These are phyloP conservation scores for Cucurbita moschata DNA, from an alignment of 306 rosid species.

Conservation along the genomic window DNA sequence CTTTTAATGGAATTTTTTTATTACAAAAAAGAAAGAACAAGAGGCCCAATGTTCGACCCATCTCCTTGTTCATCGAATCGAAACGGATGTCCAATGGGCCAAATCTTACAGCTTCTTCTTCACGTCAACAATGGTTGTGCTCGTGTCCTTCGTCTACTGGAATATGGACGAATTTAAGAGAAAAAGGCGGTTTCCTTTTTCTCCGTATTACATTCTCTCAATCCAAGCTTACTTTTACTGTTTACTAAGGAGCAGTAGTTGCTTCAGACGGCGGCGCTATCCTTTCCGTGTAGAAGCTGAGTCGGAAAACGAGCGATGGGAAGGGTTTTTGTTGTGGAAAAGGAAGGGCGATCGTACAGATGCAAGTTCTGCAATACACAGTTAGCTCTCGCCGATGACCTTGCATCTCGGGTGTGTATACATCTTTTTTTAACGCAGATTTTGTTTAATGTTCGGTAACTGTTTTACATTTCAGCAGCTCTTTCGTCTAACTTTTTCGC, in stretches of 20 bases:
- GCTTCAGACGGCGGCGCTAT: background rate
- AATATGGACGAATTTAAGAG: background rate
- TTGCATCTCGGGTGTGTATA: slow-evolving; percentile 80
- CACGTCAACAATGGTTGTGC: background rate
- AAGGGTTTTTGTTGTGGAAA: slow-evolving; percentile 66
- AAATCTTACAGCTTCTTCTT: background rate
- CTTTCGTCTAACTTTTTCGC: background rate
- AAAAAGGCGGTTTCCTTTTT: background rate
- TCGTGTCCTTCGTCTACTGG: background rate
- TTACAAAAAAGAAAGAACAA: too few species aligned
- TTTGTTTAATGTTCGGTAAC: background rate
- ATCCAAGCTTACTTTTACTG: background rate
- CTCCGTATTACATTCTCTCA: background rate
- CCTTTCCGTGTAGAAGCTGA: background rate
- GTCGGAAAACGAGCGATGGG: slow-evolving; percentile 30
- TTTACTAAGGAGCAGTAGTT: background rate
- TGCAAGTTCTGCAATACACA: slow-evolving; percentile 88
- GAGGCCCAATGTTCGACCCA: slow-evolving; percentile 2
- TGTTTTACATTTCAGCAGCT: background rate
- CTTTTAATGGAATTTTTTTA: too few species aligned
- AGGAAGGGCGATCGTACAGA: slow-evolving; percentile 73
- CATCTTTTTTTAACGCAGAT: background rate
- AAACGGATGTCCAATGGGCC: background rate
- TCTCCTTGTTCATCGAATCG: background rate
- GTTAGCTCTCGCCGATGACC: slow-evolving; percentile 59